Base-by-base conservation (phyloP, 2,329 filamentous ascomycete species). In the Talaromyces sp. region DNA sequence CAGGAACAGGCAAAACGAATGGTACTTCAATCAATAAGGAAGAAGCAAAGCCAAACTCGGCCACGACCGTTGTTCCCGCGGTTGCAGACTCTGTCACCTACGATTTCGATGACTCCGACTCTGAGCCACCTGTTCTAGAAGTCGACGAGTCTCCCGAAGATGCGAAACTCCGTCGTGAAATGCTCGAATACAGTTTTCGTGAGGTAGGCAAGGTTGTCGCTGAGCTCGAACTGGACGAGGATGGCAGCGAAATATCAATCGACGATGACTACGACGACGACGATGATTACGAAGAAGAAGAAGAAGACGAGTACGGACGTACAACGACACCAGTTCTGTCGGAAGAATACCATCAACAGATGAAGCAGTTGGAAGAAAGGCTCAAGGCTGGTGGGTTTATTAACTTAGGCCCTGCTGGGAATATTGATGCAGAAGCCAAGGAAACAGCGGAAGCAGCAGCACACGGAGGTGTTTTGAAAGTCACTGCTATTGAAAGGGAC, bases 171-270 rank as follows among this genome's bases (percentile, higher is more conserved):
- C 86, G 94, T 5, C 84, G 87, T 58, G 87, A 97, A 67, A 97
- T 99, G 92, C 80, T 97, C 7, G 82, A 89, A 62, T 99, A 97
- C 69, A 87, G 89, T 61, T 78, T 96, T 73, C 87, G 88, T 45
- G 93, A 97, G 71, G 87, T 99, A 58, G 91, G 91, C 3, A 85
- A 90, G 37, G 89, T 99, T 2, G 94, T 99, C 15, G 94, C 94
- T 15, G 91, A 97, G 74, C 82, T 99, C 46, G 84, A 95, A 59
- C 73, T 97, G 1, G 90, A 96, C 62, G 87, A 92, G 60, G 79
- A 78, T 17, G 77, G 70, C 28, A 80, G 76, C 59, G 77, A 81
- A 2, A 65, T 77, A 9, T 78, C 76, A 4, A 65, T 75, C 35
- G 84, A 85, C 54, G 82, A 81, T 48, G 79, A 80, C 11, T 79